Percentiles rank a stretch among this genome's conserved stretches.
These are phyloP conservation scores for Diatrype stigma DNA, from an alignment of 2,329 filamentous ascomycete genomes.

Conservation along the genomic window DNA sequence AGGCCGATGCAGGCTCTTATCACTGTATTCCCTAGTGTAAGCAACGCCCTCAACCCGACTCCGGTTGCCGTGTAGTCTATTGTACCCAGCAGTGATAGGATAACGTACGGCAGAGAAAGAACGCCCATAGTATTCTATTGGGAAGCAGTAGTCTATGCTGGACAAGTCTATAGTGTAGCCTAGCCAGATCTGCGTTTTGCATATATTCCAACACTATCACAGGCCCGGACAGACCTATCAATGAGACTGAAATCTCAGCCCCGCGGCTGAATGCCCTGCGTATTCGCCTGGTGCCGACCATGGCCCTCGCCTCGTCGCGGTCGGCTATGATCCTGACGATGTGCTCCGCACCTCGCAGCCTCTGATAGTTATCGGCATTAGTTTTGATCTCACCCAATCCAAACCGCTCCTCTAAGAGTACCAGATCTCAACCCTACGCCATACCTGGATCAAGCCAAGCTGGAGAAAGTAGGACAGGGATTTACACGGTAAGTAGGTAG, in stretches of 20 bases:
- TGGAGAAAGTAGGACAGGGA: no score
- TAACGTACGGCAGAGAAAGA: conserved; percentile 9
- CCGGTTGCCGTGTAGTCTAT: neutral
- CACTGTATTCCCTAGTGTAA: neutral
- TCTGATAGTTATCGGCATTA: conserved; percentile 1
- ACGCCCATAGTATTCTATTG: conserved; percentile 8
- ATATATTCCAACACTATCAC: conserved; percentile 7
- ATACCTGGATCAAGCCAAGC: no score
- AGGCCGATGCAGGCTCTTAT: conserved; percentile 9
- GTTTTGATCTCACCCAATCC: neutral
- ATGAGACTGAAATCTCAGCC: neutral
- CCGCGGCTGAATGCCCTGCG: neutral
- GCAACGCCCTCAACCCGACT: neutral
- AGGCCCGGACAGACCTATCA: conserved; percentile 5
- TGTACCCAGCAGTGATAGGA: neutral
- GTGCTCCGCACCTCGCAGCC: conserved; percentile 9
- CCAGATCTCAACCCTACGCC: no score
- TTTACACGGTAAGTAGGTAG: no score
- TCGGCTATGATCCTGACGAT: conserved; percentile 5
- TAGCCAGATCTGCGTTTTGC: conserved; percentile 3
- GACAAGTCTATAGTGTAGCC: conserved; percentile 1
- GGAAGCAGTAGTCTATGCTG: conserved; percentile 3
- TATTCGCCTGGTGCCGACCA: conserved; percentile 1
- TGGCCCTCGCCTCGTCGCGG: neutral
- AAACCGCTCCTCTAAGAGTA: neutral